A percentile compares a stretch with the other conserved stretches of the same genome.
phyloP scores from a whole-genome alignment of 306 rosid species.

The Ammopiptanthus mongolicus region DNA sequence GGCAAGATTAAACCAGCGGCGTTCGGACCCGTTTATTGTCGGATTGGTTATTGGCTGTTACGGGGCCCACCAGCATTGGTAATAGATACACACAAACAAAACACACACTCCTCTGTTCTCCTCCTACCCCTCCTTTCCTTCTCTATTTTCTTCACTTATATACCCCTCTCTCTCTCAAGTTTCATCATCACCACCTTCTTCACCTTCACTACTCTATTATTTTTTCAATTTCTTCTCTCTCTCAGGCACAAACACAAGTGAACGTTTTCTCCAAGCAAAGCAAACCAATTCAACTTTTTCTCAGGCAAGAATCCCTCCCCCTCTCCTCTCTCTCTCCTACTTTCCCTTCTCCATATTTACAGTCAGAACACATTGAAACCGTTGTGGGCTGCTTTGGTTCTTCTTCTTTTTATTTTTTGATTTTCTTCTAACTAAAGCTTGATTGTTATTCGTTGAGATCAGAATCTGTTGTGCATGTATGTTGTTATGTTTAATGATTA shows the following conservation, averaged over 20 bases:
- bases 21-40: constrained; percentile 7
- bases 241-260: background rate
- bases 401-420: background rate
- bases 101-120: background rate
- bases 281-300: constrained; percentile 24
- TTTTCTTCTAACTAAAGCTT: background rate
- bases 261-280: constrained; percentile 23
- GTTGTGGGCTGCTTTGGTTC: constrained; percentile 7
- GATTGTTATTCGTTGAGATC: constrained; percentile 19
- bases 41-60: constrained; percentile 22
- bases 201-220: background rate
- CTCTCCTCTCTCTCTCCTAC: background rate
- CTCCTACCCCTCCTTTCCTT: background rate
- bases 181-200: background rate
- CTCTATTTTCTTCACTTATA: background rate
- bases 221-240: background rate
- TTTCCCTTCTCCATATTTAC: background rate
- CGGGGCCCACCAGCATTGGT: constrained; percentile 30
- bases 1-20: constrained; percentile 29
- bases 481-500: background rate
- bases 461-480: background rate
- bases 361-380: background rate
- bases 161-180: constrained; percentile 1
- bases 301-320: constrained; percentile 51
- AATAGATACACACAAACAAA: too few species aligned